These are phyloP conservation scores for Schizochytrium sp. DNA, from an alignment of 108 stramenopile species.

Conservation along the genomic window DNA sequence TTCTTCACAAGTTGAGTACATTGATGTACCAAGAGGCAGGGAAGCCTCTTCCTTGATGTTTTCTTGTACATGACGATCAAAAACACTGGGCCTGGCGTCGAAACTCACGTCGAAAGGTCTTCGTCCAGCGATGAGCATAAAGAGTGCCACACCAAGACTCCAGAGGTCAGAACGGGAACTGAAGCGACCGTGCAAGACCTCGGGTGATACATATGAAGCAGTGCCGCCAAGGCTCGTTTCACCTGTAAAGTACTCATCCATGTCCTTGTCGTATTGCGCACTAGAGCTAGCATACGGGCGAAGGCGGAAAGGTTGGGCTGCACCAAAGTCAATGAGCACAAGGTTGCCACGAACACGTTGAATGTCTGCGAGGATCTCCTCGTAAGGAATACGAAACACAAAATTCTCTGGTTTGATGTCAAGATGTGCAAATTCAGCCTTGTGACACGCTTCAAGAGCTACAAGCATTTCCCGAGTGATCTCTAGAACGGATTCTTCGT, in stretches of 20 bases:
- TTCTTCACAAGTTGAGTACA: conserved; percentile 56
- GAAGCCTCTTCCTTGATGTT: conserved; percentile 52
- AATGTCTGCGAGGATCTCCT: neutral
- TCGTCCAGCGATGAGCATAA: conserved; percentile 56
- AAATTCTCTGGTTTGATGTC: conserved; percentile 59
- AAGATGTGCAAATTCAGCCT: conserved; percentile 37
- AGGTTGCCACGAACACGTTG: neutral
- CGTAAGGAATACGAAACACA: conserved; percentile 42
- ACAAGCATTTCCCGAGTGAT: conserved; percentile 59
- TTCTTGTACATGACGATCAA: conserved; percentile 30
- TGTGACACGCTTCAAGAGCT: conserved; percentile 42
- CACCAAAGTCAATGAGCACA: conserved; percentile 56
- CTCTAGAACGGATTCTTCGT: conserved; percentile 37
- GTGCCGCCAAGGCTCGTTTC: conserved; percentile 43
- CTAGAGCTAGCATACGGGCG: conserved; percentile 41
- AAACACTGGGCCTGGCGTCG: conserved; percentile 34
- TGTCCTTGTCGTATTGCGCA: conserved; percentile 54
- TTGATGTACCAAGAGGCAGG: conserved; percentile 17
- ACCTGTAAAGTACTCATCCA: conserved; percentile 47
- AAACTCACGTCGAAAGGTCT: conserved; percentile 48
- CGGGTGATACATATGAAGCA: conserved; percentile 50
- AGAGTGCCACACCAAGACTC: conserved; percentile 60
- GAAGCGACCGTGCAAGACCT: conserved; percentile 51
- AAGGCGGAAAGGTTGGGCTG: conserved; percentile 53
- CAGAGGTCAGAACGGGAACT: conserved; percentile 52